Base-by-base conservation (phyloP, 441 rosid species). In the Syzygium malaccense region DNA sequence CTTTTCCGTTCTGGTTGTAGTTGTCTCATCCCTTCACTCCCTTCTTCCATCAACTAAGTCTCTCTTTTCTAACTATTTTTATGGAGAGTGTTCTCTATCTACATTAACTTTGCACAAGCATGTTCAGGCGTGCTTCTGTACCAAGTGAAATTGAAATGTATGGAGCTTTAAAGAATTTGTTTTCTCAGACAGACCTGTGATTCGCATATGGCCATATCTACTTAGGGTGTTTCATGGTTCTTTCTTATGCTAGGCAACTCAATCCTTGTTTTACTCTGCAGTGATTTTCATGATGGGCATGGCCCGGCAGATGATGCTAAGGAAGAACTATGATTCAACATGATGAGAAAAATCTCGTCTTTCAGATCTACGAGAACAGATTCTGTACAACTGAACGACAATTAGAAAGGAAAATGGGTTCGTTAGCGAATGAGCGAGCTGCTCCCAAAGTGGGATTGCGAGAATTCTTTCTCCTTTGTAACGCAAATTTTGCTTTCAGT, bases 301-400 rank as follows among this genome's bases (percentile, higher is more conserved):
- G 60, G 9, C 3, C 83, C 87, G 10, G 87, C 87, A 14, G 91
- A 88, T 18, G 87, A 23, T 92, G 84, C 88, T 37, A 89, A 55
- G 92, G 93, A 84, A 88, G 94, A 95, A 89, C 95, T 93, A 57
- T 95, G 91, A 92, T 19, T 30, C 62, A n/a, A 55, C 26, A 26
- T 41, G 41, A 54, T 4, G 2, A 75, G 51, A 25, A 12, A 75
- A 41, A 23, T 75, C 51, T 75, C 10, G 0, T 75, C 51, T 41
- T 75, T 75, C 51, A 75, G 83, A 75, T 20, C 49, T 23, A 75
- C 23, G n/a, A 75, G 83, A 75, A 75, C 51, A 41, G n/a, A 37
- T 41, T 23, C 83, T 75, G 83, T 41, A 41, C 83, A 41, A 75
- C 51, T 75, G 51, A 20, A 41, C 6, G 5, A 6, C 51, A 75